These are phyloP conservation scores for Dactylis glomerata DNA, from an alignment of 176 grass and related monocot species.

Conservation along the genomic window DNA sequence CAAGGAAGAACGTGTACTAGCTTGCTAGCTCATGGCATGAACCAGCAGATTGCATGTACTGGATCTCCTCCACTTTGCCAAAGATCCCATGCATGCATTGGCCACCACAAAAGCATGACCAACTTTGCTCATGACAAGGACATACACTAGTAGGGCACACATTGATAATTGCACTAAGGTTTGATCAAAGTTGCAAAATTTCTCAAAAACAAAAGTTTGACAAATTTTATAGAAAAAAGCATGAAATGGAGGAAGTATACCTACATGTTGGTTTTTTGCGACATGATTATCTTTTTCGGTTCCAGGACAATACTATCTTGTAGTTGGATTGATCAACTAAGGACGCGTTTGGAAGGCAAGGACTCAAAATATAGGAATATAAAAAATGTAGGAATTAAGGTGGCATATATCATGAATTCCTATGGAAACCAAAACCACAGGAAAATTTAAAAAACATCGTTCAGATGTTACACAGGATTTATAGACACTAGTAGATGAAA, in stretches of 20 bases:
- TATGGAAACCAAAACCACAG: too few relatives aligned
- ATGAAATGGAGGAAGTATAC: too few relatives aligned
- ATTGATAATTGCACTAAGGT: constrained; percentile 35
- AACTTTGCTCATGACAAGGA: constrained; percentile 71
- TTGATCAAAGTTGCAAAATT: too few relatives aligned
- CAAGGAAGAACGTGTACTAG: constrained; percentile 14
- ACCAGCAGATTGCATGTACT: neutral
- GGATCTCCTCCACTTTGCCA: constrained; percentile 1
- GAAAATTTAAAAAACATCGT: too few relatives aligned
- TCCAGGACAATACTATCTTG: neutral
- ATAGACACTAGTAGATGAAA: too few relatives aligned
- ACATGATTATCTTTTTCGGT: neutral
- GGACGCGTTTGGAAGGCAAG: too few relatives aligned
- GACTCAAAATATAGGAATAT: too few relatives aligned
- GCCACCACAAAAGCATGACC: constrained; percentile 41
- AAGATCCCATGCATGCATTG: constrained; percentile 39
- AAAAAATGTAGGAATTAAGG: too few relatives aligned
- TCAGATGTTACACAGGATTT: too few relatives aligned
- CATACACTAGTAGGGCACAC: constrained; percentile 32
- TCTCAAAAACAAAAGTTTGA: too few relatives aligned
- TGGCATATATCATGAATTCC: too few relatives aligned
- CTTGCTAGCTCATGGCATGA: neutral
- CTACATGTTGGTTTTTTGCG: neutral
- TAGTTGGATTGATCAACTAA: neutral
- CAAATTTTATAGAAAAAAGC: too few relatives aligned